Evolutionary conservation across 1,139 yeast species (phyloP), one percentile per base, ranked within the genome.

Genomic region (Sugiyamaella xylanicola): DNA sequence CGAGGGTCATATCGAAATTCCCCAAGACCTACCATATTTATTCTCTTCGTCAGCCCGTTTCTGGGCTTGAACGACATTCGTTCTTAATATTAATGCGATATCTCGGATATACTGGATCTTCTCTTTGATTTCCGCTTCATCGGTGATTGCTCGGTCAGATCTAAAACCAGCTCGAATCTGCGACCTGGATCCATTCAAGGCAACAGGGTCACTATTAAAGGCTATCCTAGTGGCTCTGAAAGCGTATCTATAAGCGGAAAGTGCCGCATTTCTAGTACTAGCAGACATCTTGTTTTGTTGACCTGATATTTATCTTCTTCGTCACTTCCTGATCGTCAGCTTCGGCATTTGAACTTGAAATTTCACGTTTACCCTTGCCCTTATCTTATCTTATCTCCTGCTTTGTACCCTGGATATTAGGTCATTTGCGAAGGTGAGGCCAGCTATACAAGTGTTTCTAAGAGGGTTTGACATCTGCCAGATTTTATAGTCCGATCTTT

Each of bases 11-110:
- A n/a, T n/a, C n/a, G n/a, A n/a, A n/a, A n/a, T n/a, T n/a, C n/a
- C n/a, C n/a, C n/a, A 13, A 27, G 15, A 66, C 71, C 58, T 58
- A 66, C 70, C 58, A 59, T 73, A 78, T 35, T 62, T 64, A n/a
- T 67, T 69, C n/a, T 59, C 64, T 4, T 65, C 73, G 60, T 78
- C 78, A 4, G 73, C 76, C 51, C 78, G 78, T 65, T 75, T 78
- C 55, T 73, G 76, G 3, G 96, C 99, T 72, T 93, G 99, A 1
- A 93, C 97, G 19, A 93, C 77, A 70, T 93, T 92, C 57, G 78
- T 76, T 50, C 81, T 76, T 59, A 93, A 76, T 61, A 91, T 85
- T 51, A 70, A 69, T 3, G 92, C 83, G 27, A 92, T 86, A 36
- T 86, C 95, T 55, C 84, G 80, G 60, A 90, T 74, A 62, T 87